Base-by-base conservation (phyloP, 2,329 filamentous ascomycete species). In the Lizonia empirigonia region DNA sequence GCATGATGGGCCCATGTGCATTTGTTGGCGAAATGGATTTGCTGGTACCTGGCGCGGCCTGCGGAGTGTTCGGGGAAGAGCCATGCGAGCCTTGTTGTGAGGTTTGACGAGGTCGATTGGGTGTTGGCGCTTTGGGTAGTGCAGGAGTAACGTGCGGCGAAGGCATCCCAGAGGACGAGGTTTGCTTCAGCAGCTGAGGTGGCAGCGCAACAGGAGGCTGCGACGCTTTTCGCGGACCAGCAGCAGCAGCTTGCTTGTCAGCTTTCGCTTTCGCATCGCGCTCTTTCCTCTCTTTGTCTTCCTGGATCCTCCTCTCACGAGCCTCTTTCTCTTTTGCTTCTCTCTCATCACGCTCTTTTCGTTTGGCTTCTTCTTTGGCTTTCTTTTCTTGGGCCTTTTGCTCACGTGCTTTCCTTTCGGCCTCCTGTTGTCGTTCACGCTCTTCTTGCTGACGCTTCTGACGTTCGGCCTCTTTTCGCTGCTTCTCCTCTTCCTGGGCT, bases 131-230 rank as follows among this genome's bases (percentile, higher is more conserved):
- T 71, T 96, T 96, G 10, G 91, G 86, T 37, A 96, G 76, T 20
- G 85, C 87, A 7, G 94, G 93, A 26, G 90, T 94, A 41, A 93
- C 83, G 68, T 91, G 90, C 7, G 93, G 93, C 13, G 93, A 97
- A 38, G 85, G 84, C 58, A 87, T 81, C 52, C 75, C 76, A 13
- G 77, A 75, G 24, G 76, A 73, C 18, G 70, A 72, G 23, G 77
- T 80, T 49, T 83, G 79, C 60, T 83, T 79, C 30, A 79, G 74
- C 42, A 85, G 66, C 39, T 78, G 80, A 34, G 80, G 76, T 27
- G 82, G 80, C 32, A 85, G 69, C 36, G 80, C 78, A 24, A 82
- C 78, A 45, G 74, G 60, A 58, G 68, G 69, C 63, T 76, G 70
- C 52, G 71, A 63, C 20, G 73, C 59, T 73, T 72, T 63, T 44